A percentile compares a stretch with the other conserved stretches of the same genome.
phyloP scores from a whole-genome alignment of 345 rosid genomes.

The Populus nigra region DNA sequence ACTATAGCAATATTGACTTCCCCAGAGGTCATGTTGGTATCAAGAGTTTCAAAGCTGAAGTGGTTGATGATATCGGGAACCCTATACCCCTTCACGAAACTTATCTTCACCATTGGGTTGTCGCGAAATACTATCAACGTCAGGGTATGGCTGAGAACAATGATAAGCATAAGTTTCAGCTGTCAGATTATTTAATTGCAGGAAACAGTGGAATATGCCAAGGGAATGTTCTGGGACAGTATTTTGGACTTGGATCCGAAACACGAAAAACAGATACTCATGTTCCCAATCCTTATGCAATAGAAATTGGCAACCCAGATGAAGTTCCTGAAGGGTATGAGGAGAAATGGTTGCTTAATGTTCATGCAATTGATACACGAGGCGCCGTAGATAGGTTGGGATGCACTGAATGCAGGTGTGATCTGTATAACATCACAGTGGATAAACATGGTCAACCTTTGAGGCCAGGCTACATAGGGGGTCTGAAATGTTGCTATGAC shows the following conservation, averaged over 20 bases:
- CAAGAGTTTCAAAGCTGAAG: slow-evolving; percentile 67
- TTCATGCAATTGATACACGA: slow-evolving; percentile 85
- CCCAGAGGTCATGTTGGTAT: slow-evolving; percentile 80
- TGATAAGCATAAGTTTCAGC: background rate
- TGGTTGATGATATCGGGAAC: slow-evolving; percentile 65
- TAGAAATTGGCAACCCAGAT: slow-evolving; percentile 65
- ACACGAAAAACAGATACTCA: slow-evolving; percentile 60
- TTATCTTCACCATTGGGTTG: slow-evolving; percentile 87
- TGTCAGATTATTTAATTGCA: slow-evolving; percentile 26
- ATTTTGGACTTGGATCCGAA: slow-evolving; percentile 82
- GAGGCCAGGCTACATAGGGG: slow-evolving; percentile 64
- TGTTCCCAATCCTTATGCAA: slow-evolving; percentile 81
- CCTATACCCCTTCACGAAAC: slow-evolving; percentile 76
- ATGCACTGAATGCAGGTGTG: slow-evolving; percentile 73
- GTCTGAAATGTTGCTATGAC: slow-evolving; percentile 73
- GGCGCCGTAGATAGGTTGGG: slow-evolving; percentile 72
- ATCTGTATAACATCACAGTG: slow-evolving; percentile 66
- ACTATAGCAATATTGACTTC: slow-evolving; percentile 55
- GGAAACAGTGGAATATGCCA: slow-evolving; percentile 72
- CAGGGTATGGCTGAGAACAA: slow-evolving; percentile 18
- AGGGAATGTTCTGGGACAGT: slow-evolving; percentile 40
- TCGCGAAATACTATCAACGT: slow-evolving; percentile 46
- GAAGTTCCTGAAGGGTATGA: slow-evolving; percentile 64
- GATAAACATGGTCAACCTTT: slow-evolving; percentile 50
- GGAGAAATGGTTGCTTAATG: slow-evolving; percentile 71